Percentiles rank a stretch among this genome's conserved stretches.
phyloP scores from a whole-genome alignment of 2,329 filamentous ascomycete species.

The Fusarium abutilonis region DNA sequence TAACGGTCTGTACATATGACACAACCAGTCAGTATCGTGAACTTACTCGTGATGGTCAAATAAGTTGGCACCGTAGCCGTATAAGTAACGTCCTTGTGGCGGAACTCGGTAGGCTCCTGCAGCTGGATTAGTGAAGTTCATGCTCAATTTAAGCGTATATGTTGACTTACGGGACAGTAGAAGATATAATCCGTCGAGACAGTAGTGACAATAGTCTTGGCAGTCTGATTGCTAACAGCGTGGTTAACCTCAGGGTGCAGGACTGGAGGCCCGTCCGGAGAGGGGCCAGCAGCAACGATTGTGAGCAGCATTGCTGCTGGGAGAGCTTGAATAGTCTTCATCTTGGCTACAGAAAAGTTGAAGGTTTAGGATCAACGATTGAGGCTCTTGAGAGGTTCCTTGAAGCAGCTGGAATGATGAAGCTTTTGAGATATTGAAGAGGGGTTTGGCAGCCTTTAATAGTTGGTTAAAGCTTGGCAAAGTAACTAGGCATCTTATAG shows the following conservation, averaged over 20 bases:
- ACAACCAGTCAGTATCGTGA: neutral
- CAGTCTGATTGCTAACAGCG: slow-evolving; percentile 10
- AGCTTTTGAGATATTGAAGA: neutral
- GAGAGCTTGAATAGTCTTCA: slow-evolving; percentile 13
- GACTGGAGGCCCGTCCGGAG: neutral
- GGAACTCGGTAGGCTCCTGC: slow-evolving; percentile 49
- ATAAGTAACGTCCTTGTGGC: slow-evolving; percentile 55
- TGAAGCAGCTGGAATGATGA: neutral
- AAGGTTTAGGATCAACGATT: neutral
- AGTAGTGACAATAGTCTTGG: slow-evolving; percentile 49
- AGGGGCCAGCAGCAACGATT: slow-evolving; percentile 5
- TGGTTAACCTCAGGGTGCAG: neutral
- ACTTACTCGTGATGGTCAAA: slow-evolving; percentile 58
- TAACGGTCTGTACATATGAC: slow-evolving; percentile 27
- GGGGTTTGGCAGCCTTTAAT: neutral
- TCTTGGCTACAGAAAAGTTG: neutral
- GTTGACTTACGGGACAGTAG: slow-evolving; percentile 55
- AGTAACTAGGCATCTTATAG: neutral
- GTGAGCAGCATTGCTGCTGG: slow-evolving; percentile 15
- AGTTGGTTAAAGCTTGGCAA: neutral
- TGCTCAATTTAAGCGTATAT: too few relatives aligned
- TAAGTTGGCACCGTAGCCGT: slow-evolving; percentile 55
- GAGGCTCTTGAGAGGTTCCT: neutral
- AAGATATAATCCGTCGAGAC: slow-evolving; percentile 53
- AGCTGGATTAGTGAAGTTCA: neutral